These are phyloP conservation scores for Ascochyta lentis DNA, from an alignment of 2,329 filamentous ascomycete species.

Conservation along the genomic window DNA sequence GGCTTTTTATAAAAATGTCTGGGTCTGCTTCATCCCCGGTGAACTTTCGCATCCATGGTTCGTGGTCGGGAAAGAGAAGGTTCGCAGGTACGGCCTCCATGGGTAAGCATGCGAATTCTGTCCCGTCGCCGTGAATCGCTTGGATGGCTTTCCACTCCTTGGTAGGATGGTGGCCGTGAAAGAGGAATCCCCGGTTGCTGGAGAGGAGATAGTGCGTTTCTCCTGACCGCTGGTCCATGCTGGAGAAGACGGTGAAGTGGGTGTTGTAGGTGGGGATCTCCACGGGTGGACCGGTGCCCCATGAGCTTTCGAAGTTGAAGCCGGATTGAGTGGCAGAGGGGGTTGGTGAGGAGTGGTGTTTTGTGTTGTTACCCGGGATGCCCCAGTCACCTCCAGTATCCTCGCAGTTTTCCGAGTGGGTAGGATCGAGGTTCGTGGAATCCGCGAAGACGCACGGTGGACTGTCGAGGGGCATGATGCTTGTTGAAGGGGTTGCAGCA, in stretches of 20 bases:
- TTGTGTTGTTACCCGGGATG: no score
- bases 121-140: not conserved
- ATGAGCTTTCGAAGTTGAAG: not conserved
- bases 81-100: not conserved
- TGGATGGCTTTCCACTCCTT: not conserved
- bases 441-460: not conserved
- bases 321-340: not conserved
- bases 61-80: not conserved
- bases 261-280: not conserved
- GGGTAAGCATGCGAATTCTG: not conserved
- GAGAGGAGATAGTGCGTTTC: not conserved
- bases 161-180: not conserved
- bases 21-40: not conserved
- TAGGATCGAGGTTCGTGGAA: no score
- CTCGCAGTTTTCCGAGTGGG: no score
- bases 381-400: no score
- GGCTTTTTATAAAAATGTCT: constrained; percentile 3
- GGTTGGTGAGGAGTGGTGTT: not conserved
- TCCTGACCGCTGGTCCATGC: not conserved
- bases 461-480: not conserved
- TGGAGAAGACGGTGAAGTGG: not conserved
- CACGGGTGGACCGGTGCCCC: not conserved
- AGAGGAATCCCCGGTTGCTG: not conserved
- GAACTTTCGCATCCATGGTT: not conserved
- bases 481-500: not conserved